Evolutionary conservation across 176 grass and related monocot species (phyloP), one percentile per base, ranked within the genome.

Genomic region (Aegilops longissima): DNA sequence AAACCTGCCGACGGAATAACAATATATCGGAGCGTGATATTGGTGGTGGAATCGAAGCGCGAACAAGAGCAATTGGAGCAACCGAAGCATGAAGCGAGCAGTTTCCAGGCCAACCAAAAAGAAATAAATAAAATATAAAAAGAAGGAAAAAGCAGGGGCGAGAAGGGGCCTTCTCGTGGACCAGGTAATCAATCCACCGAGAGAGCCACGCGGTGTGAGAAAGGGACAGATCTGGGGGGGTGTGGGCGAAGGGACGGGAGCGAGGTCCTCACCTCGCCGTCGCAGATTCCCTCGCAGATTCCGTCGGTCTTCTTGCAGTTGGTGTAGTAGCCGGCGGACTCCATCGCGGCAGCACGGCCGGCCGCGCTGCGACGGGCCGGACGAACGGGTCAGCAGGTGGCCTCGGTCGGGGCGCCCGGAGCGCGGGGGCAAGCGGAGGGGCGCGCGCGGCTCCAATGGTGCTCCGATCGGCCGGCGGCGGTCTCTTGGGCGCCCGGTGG

Each of bases 251-350:
- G 31, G 84, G 76, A 47, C 21, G 1, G 74, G 35, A 9, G 78
- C 23, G 6, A 45, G 27, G 12, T 36, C 6, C 86, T 92, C 87
- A 97, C 95, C 95, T 94, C 90, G 74, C 84, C 82, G 74, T 80
- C 86, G 84, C 90, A 97, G 82, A 97, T 66, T 81, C 89, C 95
- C 67, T 94, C 90, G 90, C 90, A 97, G 71, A 97, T 81, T 45
- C 79, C 82, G 82, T 97, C 95, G 2, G 88, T 91, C 90, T 97
- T 97, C 84, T 97, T 97, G 54, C 90, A 92, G 90, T 90, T 97
- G 90, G 80, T 97, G 89, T 90, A 94, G 80, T 94, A 87, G 45
- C 83, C 95, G 27, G 39, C 58, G 52, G 88, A 42, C 80, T 97
- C 95, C 89, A 85, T 76, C 34, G 34, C 75, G 52, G 29, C 27